Conservation (phyloP, 805 yeast genomes). For the Torulaspora microellipsoides region DNA sequence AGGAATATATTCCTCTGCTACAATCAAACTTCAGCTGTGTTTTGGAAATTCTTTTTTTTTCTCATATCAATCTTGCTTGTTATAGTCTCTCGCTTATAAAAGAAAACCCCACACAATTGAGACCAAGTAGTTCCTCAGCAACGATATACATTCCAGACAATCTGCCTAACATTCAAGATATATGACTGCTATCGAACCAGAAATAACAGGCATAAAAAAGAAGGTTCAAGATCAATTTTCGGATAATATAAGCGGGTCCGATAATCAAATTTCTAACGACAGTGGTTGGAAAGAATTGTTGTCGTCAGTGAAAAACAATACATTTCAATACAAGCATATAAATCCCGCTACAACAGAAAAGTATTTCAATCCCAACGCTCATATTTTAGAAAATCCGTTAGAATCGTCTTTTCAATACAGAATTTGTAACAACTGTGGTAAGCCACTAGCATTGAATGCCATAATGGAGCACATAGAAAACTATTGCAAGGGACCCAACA, state of each 20-base stretch:
- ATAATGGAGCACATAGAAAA: constrained; percentile 31
- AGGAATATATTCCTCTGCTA: too few species aligned
- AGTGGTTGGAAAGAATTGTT: constrained; percentile 26
- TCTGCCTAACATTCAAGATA: background rate
- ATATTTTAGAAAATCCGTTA: constrained; percentile 20
- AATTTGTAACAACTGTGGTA: constrained; percentile 33
- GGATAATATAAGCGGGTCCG: constrained; percentile 3
- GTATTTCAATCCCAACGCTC: constrained; percentile 24
- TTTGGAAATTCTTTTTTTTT: too few species aligned
- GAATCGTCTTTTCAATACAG: constrained; percentile 24
- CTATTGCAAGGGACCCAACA: constrained; percentile 21
- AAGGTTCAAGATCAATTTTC: constrained; percentile 12
- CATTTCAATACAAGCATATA: constrained; percentile 15
- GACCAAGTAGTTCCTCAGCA: too few species aligned
- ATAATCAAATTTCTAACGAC: constrained; percentile 3
- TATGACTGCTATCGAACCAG: constrained; percentile 17
- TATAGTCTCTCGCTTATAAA: too few species aligned
- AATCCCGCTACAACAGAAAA: constrained; percentile 13
- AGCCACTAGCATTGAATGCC: constrained; percentile 27
- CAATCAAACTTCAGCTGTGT: too few species aligned
- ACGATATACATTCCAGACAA: too few species aligned
- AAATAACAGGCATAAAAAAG: constrained; percentile 17
- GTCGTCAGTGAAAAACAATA: constrained; percentile 16
- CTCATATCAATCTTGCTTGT: too few species aligned
- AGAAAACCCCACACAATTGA: too few species aligned